Conservation (phyloP, 2,329 filamentous ascomycete species). For the Corynespora cassiicola region DNA sequence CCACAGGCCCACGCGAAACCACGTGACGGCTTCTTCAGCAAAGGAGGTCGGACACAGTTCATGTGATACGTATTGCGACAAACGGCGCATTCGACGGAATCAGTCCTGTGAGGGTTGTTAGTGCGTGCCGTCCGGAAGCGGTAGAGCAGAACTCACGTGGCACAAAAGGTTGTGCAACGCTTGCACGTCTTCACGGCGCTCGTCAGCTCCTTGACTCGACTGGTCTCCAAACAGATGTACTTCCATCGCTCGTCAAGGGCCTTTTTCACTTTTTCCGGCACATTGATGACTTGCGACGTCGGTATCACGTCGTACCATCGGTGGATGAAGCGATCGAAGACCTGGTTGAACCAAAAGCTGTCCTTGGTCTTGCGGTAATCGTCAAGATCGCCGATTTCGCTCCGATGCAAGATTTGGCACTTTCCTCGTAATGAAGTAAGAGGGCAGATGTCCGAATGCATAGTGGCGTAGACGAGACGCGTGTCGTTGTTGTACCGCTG, state of each 20-base stretch:
- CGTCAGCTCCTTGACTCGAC: slow-evolving; percentile 91
- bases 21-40: slow-evolving; percentile 94
- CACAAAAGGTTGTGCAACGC: slow-evolving; percentile 88
- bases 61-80: slow-evolving; percentile 97
- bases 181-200: slow-evolving; percentile 97
- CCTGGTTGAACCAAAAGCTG: slow-evolving; percentile 95
- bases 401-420: slow-evolving; percentile 87
- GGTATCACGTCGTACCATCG: slow-evolving; percentile 98
- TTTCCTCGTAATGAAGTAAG: slow-evolving; percentile 91
- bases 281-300: slow-evolving; percentile 90
- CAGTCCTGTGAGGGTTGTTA: slow-evolving; percentile 64
- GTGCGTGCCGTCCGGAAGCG: slow-evolving; percentile 1
- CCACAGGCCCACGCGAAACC: slow-evolving; percentile 99
- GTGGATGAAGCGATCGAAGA: slow-evolving; percentile 98
- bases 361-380: slow-evolving; percentile 84
- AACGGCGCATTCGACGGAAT: slow-evolving; percentile 96
- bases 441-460: slow-evolving; percentile 97
- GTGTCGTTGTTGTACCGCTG: slow-evolving; percentile 90
- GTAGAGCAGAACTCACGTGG: slow-evolving; percentile 69
- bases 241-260: slow-evolving; percentile 96
- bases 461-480: slow-evolving; percentile 90
- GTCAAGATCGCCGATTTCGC: slow-evolving; percentile 82
- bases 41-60: slow-evolving; percentile 91
- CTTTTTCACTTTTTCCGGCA: slow-evolving; percentile 92
- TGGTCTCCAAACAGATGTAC: slow-evolving; percentile 92